phyloP scores from a whole-genome alignment of 1,284 basidiomycete genomes.

The Papiliotrema fonsecae region DNA sequence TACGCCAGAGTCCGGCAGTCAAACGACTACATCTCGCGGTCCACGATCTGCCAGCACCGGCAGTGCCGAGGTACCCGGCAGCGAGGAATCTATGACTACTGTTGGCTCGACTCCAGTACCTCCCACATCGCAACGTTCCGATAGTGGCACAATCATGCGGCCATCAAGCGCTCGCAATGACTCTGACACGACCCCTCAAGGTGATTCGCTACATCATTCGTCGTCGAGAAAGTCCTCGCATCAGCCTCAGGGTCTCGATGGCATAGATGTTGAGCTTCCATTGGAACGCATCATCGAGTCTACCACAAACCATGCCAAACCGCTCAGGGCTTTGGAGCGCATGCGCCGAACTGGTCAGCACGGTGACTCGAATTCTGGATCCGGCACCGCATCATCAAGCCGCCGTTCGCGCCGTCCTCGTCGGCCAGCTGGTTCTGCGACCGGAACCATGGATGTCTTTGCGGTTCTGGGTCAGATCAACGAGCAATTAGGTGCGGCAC shows the following conservation, averaged over 20 bases:
- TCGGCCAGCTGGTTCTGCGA: constrained; percentile 10
- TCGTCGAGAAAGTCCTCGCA: neutral
- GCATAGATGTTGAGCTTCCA: constrained; percentile 46
- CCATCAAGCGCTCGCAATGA: neutral
- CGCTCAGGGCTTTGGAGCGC: constrained; percentile 67
- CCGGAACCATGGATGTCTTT: constrained; percentile 71
- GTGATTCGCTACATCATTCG: no score
- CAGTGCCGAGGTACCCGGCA: neutral
- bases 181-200: neutral
- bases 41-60: constrained; percentile 1
- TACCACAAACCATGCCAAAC: constrained; percentile 67
- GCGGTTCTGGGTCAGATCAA: constrained; percentile 78
- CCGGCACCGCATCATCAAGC: constrained; percentile 9
- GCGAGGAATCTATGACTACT: neutral
- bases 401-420: constrained; percentile 5
- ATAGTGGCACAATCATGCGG: neutral
- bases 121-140: neutral
- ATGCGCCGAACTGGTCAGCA: constrained; percentile 54
- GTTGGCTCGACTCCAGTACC: neutral
- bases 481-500: constrained; percentile 69
- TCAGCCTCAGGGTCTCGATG: constrained; percentile 37
- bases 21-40: constrained; percentile 9
- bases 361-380: constrained; percentile 5
- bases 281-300: constrained; percentile 66
- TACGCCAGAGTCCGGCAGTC: constrained; percentile 29